phyloP scores from a whole-genome alignment of 148 eudicot species.

The Diospyros kaki region DNA sequence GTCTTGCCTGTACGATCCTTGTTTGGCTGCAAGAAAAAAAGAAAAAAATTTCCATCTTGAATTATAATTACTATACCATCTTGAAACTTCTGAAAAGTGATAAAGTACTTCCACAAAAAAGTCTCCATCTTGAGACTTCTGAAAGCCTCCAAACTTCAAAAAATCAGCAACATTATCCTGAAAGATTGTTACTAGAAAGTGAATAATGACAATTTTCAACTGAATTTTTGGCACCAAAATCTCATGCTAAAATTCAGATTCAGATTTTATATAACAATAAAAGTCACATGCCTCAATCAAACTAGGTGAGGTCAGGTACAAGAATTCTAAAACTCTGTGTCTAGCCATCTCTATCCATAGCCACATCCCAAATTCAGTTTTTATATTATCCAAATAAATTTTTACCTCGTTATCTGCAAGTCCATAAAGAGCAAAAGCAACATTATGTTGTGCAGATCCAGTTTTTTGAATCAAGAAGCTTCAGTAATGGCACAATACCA shows the following conservation, averaged over 20 bases:
- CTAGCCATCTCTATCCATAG: no score
- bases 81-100: background rate
- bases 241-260: no score
- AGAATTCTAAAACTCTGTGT: no score
- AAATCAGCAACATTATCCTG: conserved; percentile 89
- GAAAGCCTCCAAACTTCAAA: conserved; percentile 72
- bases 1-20: conserved; percentile 87
- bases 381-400: background rate
- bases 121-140: conserved; percentile 83
- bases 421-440: conserved; percentile 93
- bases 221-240: no score
- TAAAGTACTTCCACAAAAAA: conserved; percentile 77
- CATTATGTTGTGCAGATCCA: conserved; percentile 89
- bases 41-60: background rate
- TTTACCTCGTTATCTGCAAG: conserved; percentile 95
- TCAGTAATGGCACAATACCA: conserved; percentile 64
- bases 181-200: background rate
- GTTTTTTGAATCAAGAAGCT: conserved; percentile 76
- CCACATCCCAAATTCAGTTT: background rate
- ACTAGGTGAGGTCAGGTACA: no score
- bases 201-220: no score
- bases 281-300: no score
- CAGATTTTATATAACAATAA: no score
- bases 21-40: conserved; percentile 57
- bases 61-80: background rate